Conservation (phyloP, 768 basidiomycete genomes). For the Gymnopilus dilepis region DNA sequence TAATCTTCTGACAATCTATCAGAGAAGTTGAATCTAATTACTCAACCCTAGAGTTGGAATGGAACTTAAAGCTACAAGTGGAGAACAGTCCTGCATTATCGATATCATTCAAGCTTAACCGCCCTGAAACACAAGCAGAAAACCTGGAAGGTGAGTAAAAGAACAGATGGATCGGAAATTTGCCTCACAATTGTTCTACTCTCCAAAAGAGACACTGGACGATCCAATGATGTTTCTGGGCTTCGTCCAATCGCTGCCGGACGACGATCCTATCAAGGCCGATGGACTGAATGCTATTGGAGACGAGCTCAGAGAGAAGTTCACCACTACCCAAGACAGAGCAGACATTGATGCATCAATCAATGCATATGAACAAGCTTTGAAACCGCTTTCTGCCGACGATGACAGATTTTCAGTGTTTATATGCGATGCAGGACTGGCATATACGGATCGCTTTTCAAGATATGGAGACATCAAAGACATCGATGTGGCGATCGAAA, state of each 20-base stretch:
- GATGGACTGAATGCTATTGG: background rate
- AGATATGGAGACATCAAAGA: background rate
- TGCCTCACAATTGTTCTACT: no score
- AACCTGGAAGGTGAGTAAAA: no score
- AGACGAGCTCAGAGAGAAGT: background rate
- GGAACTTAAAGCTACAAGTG: no score
- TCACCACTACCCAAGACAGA: background rate
- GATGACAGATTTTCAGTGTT: background rate
- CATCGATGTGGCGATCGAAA: background rate
- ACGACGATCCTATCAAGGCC: background rate
- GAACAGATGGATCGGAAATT: no score
- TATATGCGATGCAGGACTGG: background rate
- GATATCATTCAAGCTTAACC: no score
- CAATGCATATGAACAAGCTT: background rate
- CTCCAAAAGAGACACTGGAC: no score
- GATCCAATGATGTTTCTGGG: no score
- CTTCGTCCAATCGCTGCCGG: background rate
- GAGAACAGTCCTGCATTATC: no score
- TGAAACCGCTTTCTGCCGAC: background rate
- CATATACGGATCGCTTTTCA: background rate
- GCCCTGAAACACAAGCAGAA: no score
- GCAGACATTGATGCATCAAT: background rate
- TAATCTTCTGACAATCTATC: no score
- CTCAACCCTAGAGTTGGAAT: no score
- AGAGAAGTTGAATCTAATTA: no score